Evolutionary conservation across 805 yeast species (phyloP), one percentile per base, ranked within the genome.

Genomic region (Wickerhamiella alocasiicola): DNA sequence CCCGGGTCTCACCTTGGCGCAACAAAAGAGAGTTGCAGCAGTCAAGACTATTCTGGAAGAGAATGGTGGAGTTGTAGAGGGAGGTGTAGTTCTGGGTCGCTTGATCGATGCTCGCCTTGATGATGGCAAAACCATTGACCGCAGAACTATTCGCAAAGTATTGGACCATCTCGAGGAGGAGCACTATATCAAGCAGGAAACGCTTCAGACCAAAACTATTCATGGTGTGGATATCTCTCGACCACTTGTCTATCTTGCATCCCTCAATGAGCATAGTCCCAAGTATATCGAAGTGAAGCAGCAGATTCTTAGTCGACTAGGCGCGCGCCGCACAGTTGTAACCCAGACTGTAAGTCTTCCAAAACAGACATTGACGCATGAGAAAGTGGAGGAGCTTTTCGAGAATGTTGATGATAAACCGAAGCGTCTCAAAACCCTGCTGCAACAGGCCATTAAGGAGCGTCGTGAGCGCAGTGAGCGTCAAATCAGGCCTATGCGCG

Each of bases 131-230:
- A 56, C 55, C 1, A 62, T 75, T 13, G 87, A 79, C 48, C 66
- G 71, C 25, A 68, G 66, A 39, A 79, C 87, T 0, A 50, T 72
- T 9, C 50, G 54, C 5, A 64, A 68, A 5, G 78, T 72, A 46
- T 59, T 71, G 0, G 46, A 49, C 1, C 43, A 50, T 3, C 56
- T 74, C 21, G 56, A 56, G 4, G 45, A 48, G 0, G 55, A 62
- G 9, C 61, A 64, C 5, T 50, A 52, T 24, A 36, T 67, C 7
- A 51, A 52, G 17, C 52, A 54, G 9, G 37, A 59, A 7, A 44
- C 41, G 3, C 47, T 58, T 7, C 46, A 51, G 3, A 51, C 52
- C 1, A 51, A 53, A 3, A 44, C 49, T 6, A 35, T 32, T 6
- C 27, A 39, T 1, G 59, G 56, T 3, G 31, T 37, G 1, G 24